A percentile compares a stretch with the other conserved stretches of the same genome.
Conservation (phyloP, 805 yeast species). For the Scheffersomyces lignosus region DNA sequence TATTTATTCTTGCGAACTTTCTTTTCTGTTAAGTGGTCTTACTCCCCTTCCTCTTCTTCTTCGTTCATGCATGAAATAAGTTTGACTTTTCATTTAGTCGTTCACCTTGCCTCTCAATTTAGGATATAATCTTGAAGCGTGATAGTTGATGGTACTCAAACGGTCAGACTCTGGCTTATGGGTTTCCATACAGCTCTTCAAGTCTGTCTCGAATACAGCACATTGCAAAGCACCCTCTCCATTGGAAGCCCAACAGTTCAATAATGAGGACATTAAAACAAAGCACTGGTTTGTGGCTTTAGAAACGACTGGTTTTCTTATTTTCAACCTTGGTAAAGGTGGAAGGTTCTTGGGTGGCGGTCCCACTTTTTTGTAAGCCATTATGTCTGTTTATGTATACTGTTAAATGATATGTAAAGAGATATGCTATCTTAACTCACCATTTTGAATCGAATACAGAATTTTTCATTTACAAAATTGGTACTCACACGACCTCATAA, state of each 20-base stretch:
- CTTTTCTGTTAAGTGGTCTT: no score
- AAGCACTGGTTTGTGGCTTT: constrained; percentile 69
- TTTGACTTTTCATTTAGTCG: no score
- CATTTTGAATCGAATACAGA: no score
- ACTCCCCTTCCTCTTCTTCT: no score
- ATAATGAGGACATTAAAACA: constrained; percentile 77
- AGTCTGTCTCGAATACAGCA: constrained; percentile 60
- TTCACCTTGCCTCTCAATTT: constrained; percentile 49
- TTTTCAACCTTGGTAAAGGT: constrained; percentile 71
- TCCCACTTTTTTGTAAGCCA: constrained; percentile 46
- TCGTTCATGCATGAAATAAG: no score
- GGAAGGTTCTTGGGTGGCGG: constrained; percentile 51
- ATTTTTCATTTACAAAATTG: no score
- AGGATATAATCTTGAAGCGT: constrained; percentile 55
- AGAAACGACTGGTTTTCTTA: constrained; percentile 60
- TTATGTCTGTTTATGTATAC: constrained; percentile 15
- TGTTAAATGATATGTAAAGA: no score
- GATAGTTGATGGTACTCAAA: constrained; percentile 52
- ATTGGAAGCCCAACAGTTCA: constrained; percentile 96
- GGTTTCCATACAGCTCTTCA: constrained; percentile 71
- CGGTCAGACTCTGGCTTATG: constrained; percentile 39
- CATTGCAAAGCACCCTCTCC: constrained; percentile 79
- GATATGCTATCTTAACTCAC: no score
- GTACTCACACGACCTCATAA: no score
- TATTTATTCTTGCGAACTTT: no score